Conservation (phyloP, 768 basidiomycete species). For the Gloeopeniophorella convolvens region DNA sequence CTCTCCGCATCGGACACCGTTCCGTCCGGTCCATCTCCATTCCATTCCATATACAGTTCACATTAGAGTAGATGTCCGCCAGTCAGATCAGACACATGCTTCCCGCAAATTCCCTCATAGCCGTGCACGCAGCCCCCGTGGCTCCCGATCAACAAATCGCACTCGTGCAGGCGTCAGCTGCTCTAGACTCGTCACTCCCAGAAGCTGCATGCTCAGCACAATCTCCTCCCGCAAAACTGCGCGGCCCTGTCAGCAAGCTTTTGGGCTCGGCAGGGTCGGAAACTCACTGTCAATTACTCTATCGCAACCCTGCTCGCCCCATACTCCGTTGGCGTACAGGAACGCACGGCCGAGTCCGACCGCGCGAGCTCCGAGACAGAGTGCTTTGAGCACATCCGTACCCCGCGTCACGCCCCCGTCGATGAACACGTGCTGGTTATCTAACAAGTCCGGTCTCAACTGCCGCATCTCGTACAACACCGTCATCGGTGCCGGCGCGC, state of each 20-base stretch:
- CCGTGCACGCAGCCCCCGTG: neutral
- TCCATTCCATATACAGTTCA: too few species aligned
- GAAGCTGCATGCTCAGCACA: slow-evolving; percentile 33
- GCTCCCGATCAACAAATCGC: slow-evolving; percentile 20
- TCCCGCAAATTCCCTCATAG: neutral
- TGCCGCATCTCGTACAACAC: slow-evolving; percentile 39
- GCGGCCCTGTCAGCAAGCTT: too few species aligned
- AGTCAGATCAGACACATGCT: too few species aligned
- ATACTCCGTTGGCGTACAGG: slow-evolving; percentile 35
- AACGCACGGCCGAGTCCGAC: slow-evolving; percentile 41
- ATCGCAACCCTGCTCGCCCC: slow-evolving; percentile 29
- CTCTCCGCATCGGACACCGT: too few species aligned
- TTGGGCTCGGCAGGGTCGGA: too few species aligned
- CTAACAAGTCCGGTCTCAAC: slow-evolving; percentile 35
- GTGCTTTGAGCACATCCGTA: slow-evolving; percentile 43
- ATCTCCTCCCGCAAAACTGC: slow-evolving; percentile 40
- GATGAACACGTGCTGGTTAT: slow-evolving; percentile 35
- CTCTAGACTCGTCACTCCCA: slow-evolving; percentile 35
- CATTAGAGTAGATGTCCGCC: too few species aligned
- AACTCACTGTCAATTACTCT: slow-evolving; percentile 25
- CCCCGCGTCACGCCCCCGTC: slow-evolving; percentile 42
- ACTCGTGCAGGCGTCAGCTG: slow-evolving; percentile 34
- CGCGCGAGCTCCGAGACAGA: slow-evolving; percentile 42
- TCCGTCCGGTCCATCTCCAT: too few species aligned
- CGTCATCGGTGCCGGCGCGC: slow-evolving; percentile 38